A percentile compares a stretch with the other conserved stretches of the same genome.
Conservation (phyloP, 2,329 filamentous ascomycete genomes). For the Aspergillus aculeatus region DNA sequence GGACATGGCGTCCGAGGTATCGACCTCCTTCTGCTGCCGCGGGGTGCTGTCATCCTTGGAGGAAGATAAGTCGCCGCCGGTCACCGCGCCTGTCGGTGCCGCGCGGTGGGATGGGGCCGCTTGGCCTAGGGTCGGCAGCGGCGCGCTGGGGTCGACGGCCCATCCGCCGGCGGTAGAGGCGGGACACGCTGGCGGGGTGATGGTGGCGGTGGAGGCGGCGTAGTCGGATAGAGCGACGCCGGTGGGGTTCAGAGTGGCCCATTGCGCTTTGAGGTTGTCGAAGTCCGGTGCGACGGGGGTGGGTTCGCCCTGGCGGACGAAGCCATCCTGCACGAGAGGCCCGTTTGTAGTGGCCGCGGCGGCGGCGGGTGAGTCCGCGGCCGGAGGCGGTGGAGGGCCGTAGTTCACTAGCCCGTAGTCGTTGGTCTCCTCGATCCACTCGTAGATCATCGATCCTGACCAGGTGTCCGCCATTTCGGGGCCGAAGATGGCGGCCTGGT, state of each 20-base stretch:
- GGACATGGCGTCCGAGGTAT: not conserved
- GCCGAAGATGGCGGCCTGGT: conserved; percentile 76
- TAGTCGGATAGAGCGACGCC: conserved; percentile 68
- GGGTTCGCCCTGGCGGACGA: conserved; percentile 68
- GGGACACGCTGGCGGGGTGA: conserved; percentile 69
- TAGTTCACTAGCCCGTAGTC: conserved; percentile 80
- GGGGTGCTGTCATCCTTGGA: not conserved
- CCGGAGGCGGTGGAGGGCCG: conserved; percentile 49
- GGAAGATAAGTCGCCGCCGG: not conserved
- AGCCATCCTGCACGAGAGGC: conserved; percentile 60
- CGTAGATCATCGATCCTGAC: conserved; percentile 81
- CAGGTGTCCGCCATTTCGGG: conserved; percentile 66
- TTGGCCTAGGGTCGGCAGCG: conserved; percentile 68
- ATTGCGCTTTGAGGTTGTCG: conserved; percentile 70
- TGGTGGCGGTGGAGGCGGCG: conserved; percentile 57
- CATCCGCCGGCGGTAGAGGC: conserved; percentile 67
- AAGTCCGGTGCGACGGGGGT: conserved; percentile 75
- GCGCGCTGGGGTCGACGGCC: conserved; percentile 68
- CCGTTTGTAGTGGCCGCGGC: conserved; percentile 47
- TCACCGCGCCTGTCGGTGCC: not conserved
- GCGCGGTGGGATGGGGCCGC: conserved; percentile 22
- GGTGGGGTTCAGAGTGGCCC: conserved; percentile 69
- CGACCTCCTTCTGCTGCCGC: not conserved
- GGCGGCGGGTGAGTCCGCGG: conserved; percentile 52
- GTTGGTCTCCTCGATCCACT: conserved; percentile 85